These are phyloP conservation scores for Pyronema domesticum DNA, from an alignment of 495 filamentous ascomycete species.

Conservation along the genomic window DNA sequence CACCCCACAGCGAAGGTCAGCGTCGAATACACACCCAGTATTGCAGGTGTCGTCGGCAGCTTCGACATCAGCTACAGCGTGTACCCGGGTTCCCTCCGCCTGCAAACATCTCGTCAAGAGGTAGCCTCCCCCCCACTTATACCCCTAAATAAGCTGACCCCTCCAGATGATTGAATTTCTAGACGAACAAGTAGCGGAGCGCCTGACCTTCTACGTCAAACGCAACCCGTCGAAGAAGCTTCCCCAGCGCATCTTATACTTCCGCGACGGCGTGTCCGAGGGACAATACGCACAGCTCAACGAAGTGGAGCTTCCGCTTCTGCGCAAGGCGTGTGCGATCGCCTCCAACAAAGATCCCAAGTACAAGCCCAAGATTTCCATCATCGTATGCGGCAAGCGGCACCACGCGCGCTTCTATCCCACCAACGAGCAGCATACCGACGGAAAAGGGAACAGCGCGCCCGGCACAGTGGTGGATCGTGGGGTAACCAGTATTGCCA, in stretches of 20 bases:
- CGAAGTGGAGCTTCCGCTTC: slow-evolving; percentile 29
- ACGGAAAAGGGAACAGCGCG: slow-evolving; percentile 41
- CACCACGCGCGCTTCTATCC: slow-evolving; percentile 84
- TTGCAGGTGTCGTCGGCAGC: slow-evolving; percentile 59
- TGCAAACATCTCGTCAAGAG: slow-evolving; percentile 37
- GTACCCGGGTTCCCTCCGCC: slow-evolving; percentile 46
- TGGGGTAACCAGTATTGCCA: slow-evolving; percentile 54
- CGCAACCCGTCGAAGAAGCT: slow-evolving; percentile 32
- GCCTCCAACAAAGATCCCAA: slow-evolving; percentile 31
- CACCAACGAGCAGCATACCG: slow-evolving; percentile 30
- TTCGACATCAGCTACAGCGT: slow-evolving; percentile 44
- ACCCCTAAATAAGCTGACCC: background rate
- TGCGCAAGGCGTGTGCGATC: slow-evolving; percentile 43
- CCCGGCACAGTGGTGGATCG: slow-evolving; percentile 77
- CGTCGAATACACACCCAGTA: slow-evolving; percentile 39
- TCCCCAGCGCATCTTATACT: slow-evolving; percentile 64
- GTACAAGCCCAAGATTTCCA: slow-evolving; percentile 30
- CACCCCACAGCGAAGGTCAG: slow-evolving; percentile 58
- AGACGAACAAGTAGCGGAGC: slow-evolving; percentile 37
- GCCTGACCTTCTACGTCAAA: slow-evolving; percentile 41
- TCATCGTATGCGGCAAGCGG: slow-evolving; percentile 61
- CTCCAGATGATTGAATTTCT: slow-evolving; percentile 35
- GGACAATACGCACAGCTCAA: slow-evolving; percentile 18
- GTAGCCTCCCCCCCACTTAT: background rate
- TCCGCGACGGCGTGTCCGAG: slow-evolving; percentile 83